Evolutionary conservation across 495 filamentous ascomycete species (phyloP), one percentile per base, ranked within the genome.

Genomic region (Talaromyces wortmannii): DNA sequence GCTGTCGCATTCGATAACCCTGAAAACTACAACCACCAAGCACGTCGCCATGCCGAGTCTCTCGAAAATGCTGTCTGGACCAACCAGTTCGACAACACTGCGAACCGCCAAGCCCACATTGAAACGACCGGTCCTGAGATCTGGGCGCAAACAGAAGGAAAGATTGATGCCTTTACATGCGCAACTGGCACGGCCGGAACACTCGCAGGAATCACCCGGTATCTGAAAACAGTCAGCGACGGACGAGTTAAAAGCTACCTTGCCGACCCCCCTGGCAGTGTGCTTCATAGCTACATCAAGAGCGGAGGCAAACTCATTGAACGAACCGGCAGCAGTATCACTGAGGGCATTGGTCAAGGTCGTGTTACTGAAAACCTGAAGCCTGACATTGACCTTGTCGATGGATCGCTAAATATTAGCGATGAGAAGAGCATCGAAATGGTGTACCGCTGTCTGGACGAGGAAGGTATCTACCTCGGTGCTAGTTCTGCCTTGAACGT

Each of bases 91-190:
- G 94, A 98, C 66, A 98, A 98, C 74, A 82, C 76, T 32, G 94
- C 95, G 52, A 98, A 98, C 70, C 83, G 95, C 31, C 84, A 87
- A 66, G 92, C 92, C 29, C 94, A 98, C 65, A 85, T 98, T 62
- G 94, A 96, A 74, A 97, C 92, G 0, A 98, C 94, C 2, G 94
- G 94, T 0, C 94, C 94, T 1, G 94, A 98, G 69, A 91, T 98
- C 65, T 98, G 94, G 94, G 68, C 83, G n/a, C 94, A 98, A 77
- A 96, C 92, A 0, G 72, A 68, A 1, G 92, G 95, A 17, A 86
- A 86, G 54, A 66, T 98, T 44, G 91, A 97, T 70, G 94, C 90
- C 1, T 98, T 98, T 64, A 96, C 90, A 12, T 97, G 94, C 67
- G 86, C 91, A 4, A 97, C 95, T 3, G 94, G 94, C 43, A 98